These are phyloP conservation scores for Chlamydomonas eustigma DNA, from an alignment of 139 green algal genomes.

Conservation along the genomic window DNA sequence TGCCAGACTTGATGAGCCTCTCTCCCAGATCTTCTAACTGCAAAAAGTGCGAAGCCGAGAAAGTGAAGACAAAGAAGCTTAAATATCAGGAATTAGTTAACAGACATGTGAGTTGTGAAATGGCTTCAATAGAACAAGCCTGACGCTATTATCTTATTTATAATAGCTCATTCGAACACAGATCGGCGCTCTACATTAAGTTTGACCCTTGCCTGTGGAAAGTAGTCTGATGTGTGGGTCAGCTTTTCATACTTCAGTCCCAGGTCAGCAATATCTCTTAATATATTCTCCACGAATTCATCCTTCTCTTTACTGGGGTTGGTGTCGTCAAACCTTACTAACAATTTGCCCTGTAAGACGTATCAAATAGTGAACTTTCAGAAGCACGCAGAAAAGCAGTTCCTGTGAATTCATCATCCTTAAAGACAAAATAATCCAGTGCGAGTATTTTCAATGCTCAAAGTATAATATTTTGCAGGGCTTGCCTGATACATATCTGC, in stretches of 20 bases:
- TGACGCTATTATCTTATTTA: no score
- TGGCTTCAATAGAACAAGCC: no score
- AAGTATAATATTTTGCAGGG: no score
- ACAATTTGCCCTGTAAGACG: constrained; percentile 57
- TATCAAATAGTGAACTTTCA: not conserved
- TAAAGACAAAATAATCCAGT: no score
- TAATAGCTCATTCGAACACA: no score
- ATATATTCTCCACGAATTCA: constrained; percentile 96
- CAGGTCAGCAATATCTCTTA: constrained; percentile 79
- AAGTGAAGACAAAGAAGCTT: no score
- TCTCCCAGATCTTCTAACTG: constrained; percentile 67
- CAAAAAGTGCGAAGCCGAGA: not conserved
- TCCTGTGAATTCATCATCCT: not conserved
- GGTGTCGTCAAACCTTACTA: constrained; percentile 98
- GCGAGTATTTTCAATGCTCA: no score
- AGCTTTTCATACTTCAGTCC: constrained; percentile 71
- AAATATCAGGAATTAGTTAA: no score
- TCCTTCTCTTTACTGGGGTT: constrained; percentile 99
- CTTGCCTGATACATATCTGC: constrained; percentile 77
- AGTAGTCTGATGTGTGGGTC: constrained; percentile 94
- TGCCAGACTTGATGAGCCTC: constrained; percentile 83
- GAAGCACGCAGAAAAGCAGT: not conserved
- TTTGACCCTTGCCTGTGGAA: constrained; percentile 55
- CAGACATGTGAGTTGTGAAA: no score
- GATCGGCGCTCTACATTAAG: no score